phyloP scores from a whole-genome alignment of 441 rosid species.

The Erysimum pusillum region DNA sequence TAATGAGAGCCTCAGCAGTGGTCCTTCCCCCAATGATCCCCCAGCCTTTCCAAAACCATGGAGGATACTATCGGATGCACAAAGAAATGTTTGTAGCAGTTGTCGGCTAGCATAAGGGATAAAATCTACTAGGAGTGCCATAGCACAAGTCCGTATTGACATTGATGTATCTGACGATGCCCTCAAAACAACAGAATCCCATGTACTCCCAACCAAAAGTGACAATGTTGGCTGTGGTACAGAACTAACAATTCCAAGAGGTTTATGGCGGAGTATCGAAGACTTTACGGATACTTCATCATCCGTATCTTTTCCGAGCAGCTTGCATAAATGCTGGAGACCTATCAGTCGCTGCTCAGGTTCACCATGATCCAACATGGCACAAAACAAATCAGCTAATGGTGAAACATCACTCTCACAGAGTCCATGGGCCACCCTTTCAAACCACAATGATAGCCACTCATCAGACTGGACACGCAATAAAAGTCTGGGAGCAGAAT shows the following conservation, averaged over 20 bases:
- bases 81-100: slow-evolving; percentile 74
- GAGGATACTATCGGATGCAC: slow-evolving; percentile 70
- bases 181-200: slow-evolving; percentile 75
- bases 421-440: slow-evolving; percentile 59
- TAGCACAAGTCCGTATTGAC: slow-evolving; percentile 65
- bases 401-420: slow-evolving; percentile 62
- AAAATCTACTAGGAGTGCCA: slow-evolving; percentile 74
- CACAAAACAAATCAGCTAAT: slow-evolving; percentile 63
- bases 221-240: slow-evolving; percentile 62
- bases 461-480: slow-evolving; percentile 84
- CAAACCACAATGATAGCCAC: slow-evolving; percentile 66
- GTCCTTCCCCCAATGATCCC: slow-evolving; percentile 70
- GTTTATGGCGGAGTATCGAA: slow-evolving; percentile 50
- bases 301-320: slow-evolving; percentile 67
- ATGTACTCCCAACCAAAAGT: slow-evolving; percentile 70
- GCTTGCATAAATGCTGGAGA: slow-evolving; percentile 69
- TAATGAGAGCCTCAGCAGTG: slow-evolving; percentile 69
- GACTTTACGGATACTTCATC: slow-evolving; percentile 50
- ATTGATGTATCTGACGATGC: slow-evolving; percentile 72
- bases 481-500: slow-evolving; percentile 73
- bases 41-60: slow-evolving; percentile 61
- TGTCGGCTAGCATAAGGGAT: slow-evolving; percentile 67
- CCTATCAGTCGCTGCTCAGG: slow-evolving; percentile 84
- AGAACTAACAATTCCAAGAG: slow-evolving; percentile 48
- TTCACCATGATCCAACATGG: slow-evolving; percentile 75